Base-by-base conservation (phyloP, 768 basidiomycete genomes). In the Amylocystis lapponica region DNA sequence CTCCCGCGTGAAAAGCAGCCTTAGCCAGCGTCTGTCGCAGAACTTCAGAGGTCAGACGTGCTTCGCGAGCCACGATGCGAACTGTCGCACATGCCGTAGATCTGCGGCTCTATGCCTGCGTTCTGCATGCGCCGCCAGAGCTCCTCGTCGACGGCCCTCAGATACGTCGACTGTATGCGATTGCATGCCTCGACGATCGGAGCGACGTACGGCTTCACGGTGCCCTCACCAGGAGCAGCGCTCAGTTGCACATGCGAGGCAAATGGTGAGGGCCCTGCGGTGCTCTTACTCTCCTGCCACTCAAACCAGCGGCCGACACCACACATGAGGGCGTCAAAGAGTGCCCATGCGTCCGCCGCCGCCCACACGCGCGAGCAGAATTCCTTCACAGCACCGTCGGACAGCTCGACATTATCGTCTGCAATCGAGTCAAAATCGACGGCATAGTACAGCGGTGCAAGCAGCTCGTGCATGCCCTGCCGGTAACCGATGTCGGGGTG, bases 381-480 rank as follows among this genome's bases (percentile, higher is more conserved):
- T 50, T 88, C 83, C 26, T 61, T 55, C 26, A 86, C 64, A 9
- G 68, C 52, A 17, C 60, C 51, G 40, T 72, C 67, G 27, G 60
- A 53, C 17, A 45, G 49, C 26, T 57, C 57, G 30, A 51, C 47
- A n/a, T 62, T 45, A 9, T 61, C 63, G 0, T 70, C 64, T 6
- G 64, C 49, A 12, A 91, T 60, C 1, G 92, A 83, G 65, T 99
- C 96, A 52, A 75, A 83, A 60, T 95, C 85, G 43, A 87, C 70
- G 2, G 83, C 83, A 55, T 87, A 80, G 54, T 89, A 88, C 22
- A 97, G 62, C 0, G 90, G 85, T 3, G 94, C 96, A 17, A 97
- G 75, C 8, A 98, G 67, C 58, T 99, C 96, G 57, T 99, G 96
- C 96, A 99, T 98, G 41, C 96, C 95, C 71, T 99, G 96, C 23